phyloP scores from a whole-genome alignment of 1,284 basidiomycete genomes.

The Hemileia vastatrix region DNA sequence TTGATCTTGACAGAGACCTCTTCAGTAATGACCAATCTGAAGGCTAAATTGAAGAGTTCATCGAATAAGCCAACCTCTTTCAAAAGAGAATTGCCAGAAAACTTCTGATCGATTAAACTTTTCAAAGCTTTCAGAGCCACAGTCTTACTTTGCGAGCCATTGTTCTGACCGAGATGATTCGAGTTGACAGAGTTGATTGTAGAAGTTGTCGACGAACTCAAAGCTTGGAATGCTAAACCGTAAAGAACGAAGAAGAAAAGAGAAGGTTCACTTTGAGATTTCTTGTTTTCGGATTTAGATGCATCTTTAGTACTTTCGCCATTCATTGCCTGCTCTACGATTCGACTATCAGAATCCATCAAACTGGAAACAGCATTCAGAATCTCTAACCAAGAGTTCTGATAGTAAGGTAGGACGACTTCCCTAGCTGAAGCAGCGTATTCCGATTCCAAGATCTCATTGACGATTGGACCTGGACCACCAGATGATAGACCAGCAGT shows the following conservation, averaged over 20 bases:
- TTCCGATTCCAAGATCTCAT: conserved; percentile 60
- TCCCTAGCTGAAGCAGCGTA: conserved; percentile 81
- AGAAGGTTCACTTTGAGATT: conserved; percentile 54
- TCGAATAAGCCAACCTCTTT: conserved; percentile 75
- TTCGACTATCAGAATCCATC: conserved; percentile 61
- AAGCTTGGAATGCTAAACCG: conserved; percentile 81
- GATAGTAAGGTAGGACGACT: conserved; percentile 83
- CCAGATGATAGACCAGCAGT: conserved; percentile 64
- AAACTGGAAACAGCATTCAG: conserved; percentile 74
- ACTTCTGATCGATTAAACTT: conserved; percentile 64
- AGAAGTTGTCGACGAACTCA: conserved; percentile 57
- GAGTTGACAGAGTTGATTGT: conserved; percentile 43
- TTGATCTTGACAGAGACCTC: conserved; percentile 60
- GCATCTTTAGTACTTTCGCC: conserved; percentile 51
- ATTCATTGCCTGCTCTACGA: conserved; percentile 69
- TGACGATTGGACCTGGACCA: conserved; percentile 45
- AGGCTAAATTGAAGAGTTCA: conserved; percentile 76
- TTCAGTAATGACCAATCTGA: conserved; percentile 82
- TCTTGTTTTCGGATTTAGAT: conserved; percentile 29
- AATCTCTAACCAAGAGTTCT: conserved; percentile 68
- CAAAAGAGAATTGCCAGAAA: conserved; percentile 67
- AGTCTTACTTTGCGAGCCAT: conserved; percentile 46
- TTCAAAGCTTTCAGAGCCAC: conserved; percentile 70
- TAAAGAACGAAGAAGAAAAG: conserved; percentile 80
- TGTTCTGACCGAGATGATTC: conserved; percentile 46